phyloP scores from a whole-genome alignment of 2,329 filamentous ascomycete genomes.

The Tolypocladium paradoxum region DNA sequence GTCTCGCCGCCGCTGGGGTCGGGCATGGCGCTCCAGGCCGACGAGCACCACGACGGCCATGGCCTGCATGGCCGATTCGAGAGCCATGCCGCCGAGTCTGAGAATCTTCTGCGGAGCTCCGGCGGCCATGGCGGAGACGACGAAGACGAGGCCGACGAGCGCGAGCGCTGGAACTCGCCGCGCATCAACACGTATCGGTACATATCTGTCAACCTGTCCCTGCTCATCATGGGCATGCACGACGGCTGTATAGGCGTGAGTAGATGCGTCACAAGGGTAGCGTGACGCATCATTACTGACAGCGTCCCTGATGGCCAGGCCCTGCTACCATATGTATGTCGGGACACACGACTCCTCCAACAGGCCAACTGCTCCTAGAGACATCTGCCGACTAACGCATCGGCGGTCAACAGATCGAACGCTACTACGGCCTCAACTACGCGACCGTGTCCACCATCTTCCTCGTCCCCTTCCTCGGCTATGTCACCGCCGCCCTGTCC shows the following conservation, averaged over 20 bases:
- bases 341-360: background rate
- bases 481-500: conserved; percentile 46
- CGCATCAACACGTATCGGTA: conserved; percentile 47
- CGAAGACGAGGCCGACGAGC: conserved; percentile 3
- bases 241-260: conserved; percentile 55
- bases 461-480: conserved; percentile 54
- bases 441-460: conserved; percentile 55
- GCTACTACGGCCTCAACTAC: conserved; percentile 51
- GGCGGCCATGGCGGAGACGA: background rate
- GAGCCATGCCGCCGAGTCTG: background rate
- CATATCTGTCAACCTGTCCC: conserved; percentile 46
- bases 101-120: background rate
- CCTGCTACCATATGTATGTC: conserved; percentile 34
- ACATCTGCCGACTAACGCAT: background rate
- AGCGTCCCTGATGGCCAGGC: conserved; percentile 22
- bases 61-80: background rate
- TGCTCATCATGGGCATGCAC: conserved; percentile 58
- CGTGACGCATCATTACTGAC: no score
- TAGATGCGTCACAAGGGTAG: conserved; percentile 4
- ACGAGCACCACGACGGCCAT: background rate
- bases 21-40: background rate
- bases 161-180: conserved; percentile 54
- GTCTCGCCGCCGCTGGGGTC: background rate
- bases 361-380: background rate
- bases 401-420: conserved; percentile 13